A percentile compares a stretch with the other conserved stretches of the same genome.
phyloP scores from a whole-genome alignment of 208 protist species.

The Trypanosoma boissoni region DNA sequence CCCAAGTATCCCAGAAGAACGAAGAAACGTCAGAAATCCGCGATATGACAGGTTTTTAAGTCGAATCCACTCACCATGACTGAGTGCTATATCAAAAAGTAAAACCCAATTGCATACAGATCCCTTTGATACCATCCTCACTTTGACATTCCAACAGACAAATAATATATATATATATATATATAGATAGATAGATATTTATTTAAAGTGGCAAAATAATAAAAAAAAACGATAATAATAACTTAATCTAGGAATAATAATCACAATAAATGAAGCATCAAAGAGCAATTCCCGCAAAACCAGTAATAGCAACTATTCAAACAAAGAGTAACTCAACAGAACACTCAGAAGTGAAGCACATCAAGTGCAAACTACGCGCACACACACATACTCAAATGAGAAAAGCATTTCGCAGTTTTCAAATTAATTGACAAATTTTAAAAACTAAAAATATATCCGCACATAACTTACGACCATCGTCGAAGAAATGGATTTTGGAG shows the following conservation, averaged over 20 bases:
- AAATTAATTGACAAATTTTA: no score
- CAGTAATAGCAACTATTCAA: constrained; percentile 3
- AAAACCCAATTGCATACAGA: constrained; percentile 63
- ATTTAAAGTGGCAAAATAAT: constrained; percentile 20
- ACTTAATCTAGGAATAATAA: neutral
- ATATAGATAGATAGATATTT: neutral
- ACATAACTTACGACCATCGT: constrained; percentile 40
- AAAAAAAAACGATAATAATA: constrained; percentile 8
- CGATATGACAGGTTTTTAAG: constrained; percentile 37
- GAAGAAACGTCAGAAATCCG: constrained; percentile 58
- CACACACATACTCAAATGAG: no score
- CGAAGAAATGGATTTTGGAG: constrained; percentile 74
- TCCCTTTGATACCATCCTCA: constrained; percentile 7
- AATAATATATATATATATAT: neutral
- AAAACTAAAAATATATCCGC: constrained; percentile 5
- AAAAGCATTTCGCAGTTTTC: no score
- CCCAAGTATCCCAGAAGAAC: constrained; percentile 57
- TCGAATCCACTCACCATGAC: constrained; percentile 57
- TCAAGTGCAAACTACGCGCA: no score
- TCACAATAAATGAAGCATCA: neutral
- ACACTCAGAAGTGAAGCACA: no score
- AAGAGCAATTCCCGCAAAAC: no score
- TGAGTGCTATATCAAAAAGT: constrained; percentile 85
- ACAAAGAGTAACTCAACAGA: constrained; percentile 9
- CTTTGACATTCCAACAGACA: neutral